Evolutionary conservation across 805 yeast genomes (phyloP).

Genomic region (Priceomyces castillae): DNA sequence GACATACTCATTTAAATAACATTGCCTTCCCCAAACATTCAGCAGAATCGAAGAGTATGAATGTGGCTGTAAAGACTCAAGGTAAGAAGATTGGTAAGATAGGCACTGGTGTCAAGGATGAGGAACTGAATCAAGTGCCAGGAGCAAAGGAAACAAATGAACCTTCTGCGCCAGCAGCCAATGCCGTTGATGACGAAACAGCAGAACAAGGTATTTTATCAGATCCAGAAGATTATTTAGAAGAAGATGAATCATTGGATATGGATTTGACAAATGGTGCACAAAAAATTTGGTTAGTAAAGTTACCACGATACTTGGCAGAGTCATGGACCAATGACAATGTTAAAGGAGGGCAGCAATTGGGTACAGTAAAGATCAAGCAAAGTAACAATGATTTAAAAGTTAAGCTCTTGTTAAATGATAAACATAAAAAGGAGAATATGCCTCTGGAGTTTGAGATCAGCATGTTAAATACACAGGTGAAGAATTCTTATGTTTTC

Average conservation of each 20-base stretch:
- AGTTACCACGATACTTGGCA: conserved; percentile 83
- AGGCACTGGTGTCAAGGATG: neutral
- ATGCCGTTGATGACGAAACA: conserved; percentile 7
- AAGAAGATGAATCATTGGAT: conserved; percentile 69
- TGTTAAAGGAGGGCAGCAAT: conserved; percentile 63
- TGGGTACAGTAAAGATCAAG: conserved; percentile 78
- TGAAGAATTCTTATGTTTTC: conserved; percentile 82
- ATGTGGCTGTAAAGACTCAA: neutral
- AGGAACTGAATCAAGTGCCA: neutral
- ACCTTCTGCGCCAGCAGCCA: neutral
- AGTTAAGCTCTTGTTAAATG: conserved; percentile 57
- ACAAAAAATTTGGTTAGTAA: conserved; percentile 88
- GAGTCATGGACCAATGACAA: conserved; percentile 70
- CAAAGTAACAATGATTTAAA: conserved; percentile 42
- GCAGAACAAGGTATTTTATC: conserved; percentile 36
- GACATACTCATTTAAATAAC: neutral
- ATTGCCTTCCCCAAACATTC: neutral
- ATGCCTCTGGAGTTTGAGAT: conserved; percentile 87
- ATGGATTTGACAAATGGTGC: conserved; percentile 60
- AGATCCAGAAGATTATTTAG: conserved; percentile 46
- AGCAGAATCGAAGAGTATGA: neutral
- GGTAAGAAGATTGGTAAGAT: neutral
- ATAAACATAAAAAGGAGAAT: conserved; percentile 17
- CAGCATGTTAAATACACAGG: conserved; percentile 71
- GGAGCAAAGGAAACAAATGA: neutral